A percentile compares a stretch with the other conserved stretches of the same genome.
phyloP scores from a whole-genome alignment of 2,329 filamentous ascomycete genomes.

The Exophiala xenobiotica region DNA sequence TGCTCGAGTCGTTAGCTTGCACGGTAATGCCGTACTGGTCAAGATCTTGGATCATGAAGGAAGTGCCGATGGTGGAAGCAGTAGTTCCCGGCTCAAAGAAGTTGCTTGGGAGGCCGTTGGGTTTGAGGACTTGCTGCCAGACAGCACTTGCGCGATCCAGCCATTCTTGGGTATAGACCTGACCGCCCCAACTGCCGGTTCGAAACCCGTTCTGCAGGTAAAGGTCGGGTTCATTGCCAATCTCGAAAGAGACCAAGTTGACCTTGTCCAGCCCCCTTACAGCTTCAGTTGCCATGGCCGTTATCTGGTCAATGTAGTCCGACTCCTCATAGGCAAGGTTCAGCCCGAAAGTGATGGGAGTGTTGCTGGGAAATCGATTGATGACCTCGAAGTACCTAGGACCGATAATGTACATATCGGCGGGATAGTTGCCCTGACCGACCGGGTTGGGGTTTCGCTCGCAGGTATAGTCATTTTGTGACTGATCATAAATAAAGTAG shows the following conservation, averaged over 20 bases:
- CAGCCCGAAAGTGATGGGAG: conserved; percentile 51
- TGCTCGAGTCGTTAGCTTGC: conserved; percentile 37
- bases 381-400: conserved; percentile 49
- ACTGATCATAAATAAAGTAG: conserved; percentile 47
- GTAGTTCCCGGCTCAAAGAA: conserved; percentile 53
- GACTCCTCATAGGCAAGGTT: conserved; percentile 50
- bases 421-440: conserved; percentile 42
- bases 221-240: conserved; percentile 36
- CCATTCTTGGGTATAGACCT: conserved; percentile 48
- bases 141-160: conserved; percentile 46
- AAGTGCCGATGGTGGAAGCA: conserved; percentile 52
- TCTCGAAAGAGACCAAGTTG: conserved; percentile 34
- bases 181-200: conserved; percentile 44
- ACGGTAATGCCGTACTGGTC: conserved; percentile 41
- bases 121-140: conserved; percentile 47
- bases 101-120: conserved; percentile 40
- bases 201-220: conserved; percentile 46
- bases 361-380: conserved; percentile 51
- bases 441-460: conserved; percentile 38
- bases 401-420: conserved; percentile 49
- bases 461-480: conserved; percentile 40
- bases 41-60: conserved; percentile 48
- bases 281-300: conserved; percentile 38
- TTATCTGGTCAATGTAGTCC: conserved; percentile 47
- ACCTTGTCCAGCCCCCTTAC: conserved; percentile 25